These are phyloP conservation scores for Lepidium africanum DNA, from an alignment of 345 rosid species.

Conservation along the genomic window DNA sequence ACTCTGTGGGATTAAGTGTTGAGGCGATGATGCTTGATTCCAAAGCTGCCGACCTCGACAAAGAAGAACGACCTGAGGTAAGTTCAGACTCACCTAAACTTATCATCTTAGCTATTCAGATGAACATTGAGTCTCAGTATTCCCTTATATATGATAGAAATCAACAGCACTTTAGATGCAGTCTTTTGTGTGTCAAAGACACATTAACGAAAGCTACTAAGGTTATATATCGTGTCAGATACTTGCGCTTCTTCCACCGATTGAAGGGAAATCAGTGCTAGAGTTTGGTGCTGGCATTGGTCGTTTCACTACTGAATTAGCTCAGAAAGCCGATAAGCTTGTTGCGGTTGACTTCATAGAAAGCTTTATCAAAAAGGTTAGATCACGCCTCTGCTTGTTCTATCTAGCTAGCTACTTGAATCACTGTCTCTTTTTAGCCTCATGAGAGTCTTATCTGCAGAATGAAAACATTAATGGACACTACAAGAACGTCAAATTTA, in stretches of 20 bases:
- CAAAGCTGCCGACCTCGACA: conserved; percentile 79
- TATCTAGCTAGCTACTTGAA: background rate
- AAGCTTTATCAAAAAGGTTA: conserved; percentile 73
- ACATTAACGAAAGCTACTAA: background rate
- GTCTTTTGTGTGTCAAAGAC: background rate
- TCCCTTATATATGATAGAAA: background rate
- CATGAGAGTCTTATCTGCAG: conserved; percentile 34
- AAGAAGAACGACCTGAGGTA: conserved; percentile 93
- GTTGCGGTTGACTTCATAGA: conserved; percentile 89
- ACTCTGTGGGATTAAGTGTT: conserved; percentile 54
- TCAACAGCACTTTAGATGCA: background rate
- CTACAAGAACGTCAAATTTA: conserved; percentile 68
- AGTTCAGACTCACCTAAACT: background rate
- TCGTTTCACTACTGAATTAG: conserved; percentile 85
- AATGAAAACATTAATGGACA: conserved; percentile 71
- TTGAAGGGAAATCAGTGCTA: conserved; percentile 62
- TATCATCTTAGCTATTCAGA: background rate
- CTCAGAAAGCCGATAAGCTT: conserved; percentile 65
- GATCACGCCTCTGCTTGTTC: conserved; percentile 1
- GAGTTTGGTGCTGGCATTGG: conserved; percentile 98
- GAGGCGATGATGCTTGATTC: conserved; percentile 96
- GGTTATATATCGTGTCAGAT: conserved; percentile 37
- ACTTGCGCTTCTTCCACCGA: conserved; percentile 73
- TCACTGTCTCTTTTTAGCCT: background rate
- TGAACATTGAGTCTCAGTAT: background rate